phyloP scores from a whole-genome alignment of 2,329 filamentous ascomycete species.

The Exophiala bonariae region DNA sequence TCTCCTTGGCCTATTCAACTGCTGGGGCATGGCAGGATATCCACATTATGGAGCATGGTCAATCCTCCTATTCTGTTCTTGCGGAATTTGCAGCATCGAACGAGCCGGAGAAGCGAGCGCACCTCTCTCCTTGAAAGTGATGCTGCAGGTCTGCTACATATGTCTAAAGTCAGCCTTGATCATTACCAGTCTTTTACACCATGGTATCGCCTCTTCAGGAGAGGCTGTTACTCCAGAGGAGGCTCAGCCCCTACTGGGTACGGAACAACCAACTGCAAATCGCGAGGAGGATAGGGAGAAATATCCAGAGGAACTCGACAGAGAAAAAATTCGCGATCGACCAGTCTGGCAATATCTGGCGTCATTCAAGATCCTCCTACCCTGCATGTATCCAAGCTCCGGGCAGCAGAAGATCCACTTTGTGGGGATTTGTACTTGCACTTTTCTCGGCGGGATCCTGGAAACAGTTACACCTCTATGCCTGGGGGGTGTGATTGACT shows the following conservation, averaged over 20 bases:
- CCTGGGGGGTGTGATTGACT: slow-evolving; percentile 75
- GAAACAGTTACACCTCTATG: slow-evolving; percentile 80
- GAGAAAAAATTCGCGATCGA: slow-evolving; percentile 18
- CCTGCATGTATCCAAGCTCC: slow-evolving; percentile 75
- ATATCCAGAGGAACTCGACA: slow-evolving; percentile 59
- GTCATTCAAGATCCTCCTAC: slow-evolving; percentile 72
- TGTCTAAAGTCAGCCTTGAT: no score
- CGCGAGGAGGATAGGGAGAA: slow-evolving; percentile 55
- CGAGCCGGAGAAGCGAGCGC: no score
- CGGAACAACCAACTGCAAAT: slow-evolving; percentile 51
- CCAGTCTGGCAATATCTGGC: slow-evolving; percentile 67
- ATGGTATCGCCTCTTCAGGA: no score
- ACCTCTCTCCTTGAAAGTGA: no score
- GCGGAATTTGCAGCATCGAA: background rate
- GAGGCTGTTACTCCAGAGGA: no score
- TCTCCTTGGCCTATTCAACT: background rate
- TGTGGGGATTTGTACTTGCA: slow-evolving; percentile 64
- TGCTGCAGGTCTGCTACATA: no score
- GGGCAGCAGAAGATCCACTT: slow-evolving; percentile 67
- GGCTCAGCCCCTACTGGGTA: slow-evolving; percentile 39
- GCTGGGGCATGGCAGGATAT: no score
- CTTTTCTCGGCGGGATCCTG: slow-evolving; percentile 69
- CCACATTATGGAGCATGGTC: background rate
- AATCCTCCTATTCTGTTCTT: background rate
- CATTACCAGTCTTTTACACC: no score